Base-by-base conservation (phyloP, 2,329 filamentous ascomycete species). In the Penicillium sp. region DNA sequence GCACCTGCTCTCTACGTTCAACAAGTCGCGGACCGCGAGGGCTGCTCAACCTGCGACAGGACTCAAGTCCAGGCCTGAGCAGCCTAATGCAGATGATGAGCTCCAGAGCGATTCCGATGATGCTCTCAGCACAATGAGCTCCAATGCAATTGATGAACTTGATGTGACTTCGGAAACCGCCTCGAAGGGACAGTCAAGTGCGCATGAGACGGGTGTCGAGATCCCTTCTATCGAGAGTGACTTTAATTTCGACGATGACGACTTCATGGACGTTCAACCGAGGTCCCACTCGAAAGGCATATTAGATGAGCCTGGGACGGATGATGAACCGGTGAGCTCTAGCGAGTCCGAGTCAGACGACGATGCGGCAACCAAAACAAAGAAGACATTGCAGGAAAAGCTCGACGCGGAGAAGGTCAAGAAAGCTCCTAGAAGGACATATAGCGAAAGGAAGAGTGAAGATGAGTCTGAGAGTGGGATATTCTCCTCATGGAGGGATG, bases 291-390 rank as follows among this genome's bases (percentile, higher is more conserved):
- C 16, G 9, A 45, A 33, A 26, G 43, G 24, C 18, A 34, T 26
- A 18, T 18, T 38, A 12, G 29, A 46, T 10, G 60, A 65, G 43
- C 68, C 67, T 3, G 68, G 60, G 6, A 71, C 64, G 12, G 67
- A 73, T 34, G 70, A 69, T 45, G 70, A 69, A 13, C 72, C 71
- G 3, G 21, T 68, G 4, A 72, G 70, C 49, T 70, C 68, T 2
- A 67, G 55, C 23, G 66, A 70, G 16, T 70, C 71, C 12, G 65
- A 69, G 15, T 42, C 42, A 8, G 51, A 36, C 41, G 60, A 61
- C 21, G 36, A 18, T 43, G 53, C 10, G 43, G 57, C 6, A 42
- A 41, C 10, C 44, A 49, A 26, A 5, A 48, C 49, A 29, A 57
- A 49, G 26, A 38, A 39, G 13, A 64, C 56, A 6, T 44, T 69